Conservation (phyloP, 2,329 filamentous ascomycete genomes). For the Fusarium poae region DNA sequence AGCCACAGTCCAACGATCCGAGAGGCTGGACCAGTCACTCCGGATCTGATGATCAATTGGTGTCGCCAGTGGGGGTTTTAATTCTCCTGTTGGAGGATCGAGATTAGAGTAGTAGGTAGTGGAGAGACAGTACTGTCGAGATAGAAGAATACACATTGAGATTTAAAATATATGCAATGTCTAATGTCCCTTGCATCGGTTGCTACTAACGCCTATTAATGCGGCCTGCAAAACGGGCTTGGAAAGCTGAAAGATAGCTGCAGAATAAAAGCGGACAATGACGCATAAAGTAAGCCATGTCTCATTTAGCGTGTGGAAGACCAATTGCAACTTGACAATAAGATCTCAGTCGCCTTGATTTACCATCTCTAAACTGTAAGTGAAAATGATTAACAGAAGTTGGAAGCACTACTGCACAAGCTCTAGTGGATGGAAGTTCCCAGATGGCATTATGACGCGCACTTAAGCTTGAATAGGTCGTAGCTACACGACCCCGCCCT, state of each 20-base stretch:
- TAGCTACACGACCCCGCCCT: not conserved
- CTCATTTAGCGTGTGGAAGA: not conserved
- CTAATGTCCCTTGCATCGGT: no score
- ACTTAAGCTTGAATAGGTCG: not conserved
- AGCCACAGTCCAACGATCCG: slow-evolving; percentile 1
- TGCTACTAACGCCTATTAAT: no score
- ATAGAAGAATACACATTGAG: no score
- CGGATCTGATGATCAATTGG: slow-evolving; percentile 3
- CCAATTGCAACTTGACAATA: not conserved
- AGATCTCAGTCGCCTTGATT: not conserved
- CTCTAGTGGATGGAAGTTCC: not conserved
- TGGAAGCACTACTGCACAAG: not conserved
- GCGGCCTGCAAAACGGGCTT: not conserved
- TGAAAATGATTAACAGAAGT: not conserved
- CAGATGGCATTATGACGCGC: not conserved
- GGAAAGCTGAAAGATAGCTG: not conserved
- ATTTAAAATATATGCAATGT: no score
- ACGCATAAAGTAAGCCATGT: not conserved
- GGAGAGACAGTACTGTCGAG: no score
- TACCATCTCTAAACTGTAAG: not conserved
- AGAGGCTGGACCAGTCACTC: not conserved
- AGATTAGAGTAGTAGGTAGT: no score
- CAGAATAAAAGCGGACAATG: not conserved
- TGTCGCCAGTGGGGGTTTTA: slow-evolving; percentile 14
- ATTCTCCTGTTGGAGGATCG: not conserved